A percentile compares a stretch with the other conserved stretches of the same genome.
These are phyloP conservation scores for Citrullus amarus DNA, from an alignment of 306 rosid species.

Conservation along the genomic window DNA sequence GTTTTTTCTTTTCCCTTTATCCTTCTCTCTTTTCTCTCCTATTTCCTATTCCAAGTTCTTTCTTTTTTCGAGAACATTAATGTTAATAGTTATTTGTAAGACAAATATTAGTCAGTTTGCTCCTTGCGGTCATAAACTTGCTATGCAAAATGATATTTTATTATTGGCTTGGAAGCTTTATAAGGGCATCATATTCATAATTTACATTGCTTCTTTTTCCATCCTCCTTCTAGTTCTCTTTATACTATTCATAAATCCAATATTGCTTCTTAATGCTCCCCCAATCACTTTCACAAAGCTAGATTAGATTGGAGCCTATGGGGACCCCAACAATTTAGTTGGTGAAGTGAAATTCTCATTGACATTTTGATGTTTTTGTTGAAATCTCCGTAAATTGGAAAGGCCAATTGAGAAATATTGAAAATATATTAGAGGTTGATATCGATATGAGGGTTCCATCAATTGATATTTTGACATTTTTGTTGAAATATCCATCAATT, in stretches of 20 bases:
- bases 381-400: neutral
- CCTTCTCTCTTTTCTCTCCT: neutral
- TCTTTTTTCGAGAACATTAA: slow-evolving; percentile 33
- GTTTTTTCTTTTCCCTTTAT: slow-evolving; percentile 20
- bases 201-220: neutral
- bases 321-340: neutral
- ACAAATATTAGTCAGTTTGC: slow-evolving; percentile 40
- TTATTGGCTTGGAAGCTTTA: slow-evolving; percentile 25
- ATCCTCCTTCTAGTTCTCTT: neutral
- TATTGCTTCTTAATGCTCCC: neutral
- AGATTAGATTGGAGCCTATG: neutral
- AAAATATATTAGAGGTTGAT: neutral
- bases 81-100: slow-evolving; percentile 59
- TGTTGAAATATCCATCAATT: no score
- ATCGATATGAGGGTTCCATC: neutral
- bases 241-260: neutral
- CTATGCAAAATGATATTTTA: slow-evolving; percentile 25
- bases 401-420: neutral
- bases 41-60: slow-evolving; percentile 21
- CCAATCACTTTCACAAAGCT: neutral
- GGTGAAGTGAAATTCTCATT: neutral
- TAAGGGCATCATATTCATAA: neutral
- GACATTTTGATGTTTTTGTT: neutral
- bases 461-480: neutral
- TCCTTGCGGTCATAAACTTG: slow-evolving; percentile 28